A percentile compares a stretch with the other conserved stretches of the same genome.
These are phyloP conservation scores for Eucalyptus urophylla DNA, from an alignment of 345 rosid species.

Conservation along the genomic window DNA sequence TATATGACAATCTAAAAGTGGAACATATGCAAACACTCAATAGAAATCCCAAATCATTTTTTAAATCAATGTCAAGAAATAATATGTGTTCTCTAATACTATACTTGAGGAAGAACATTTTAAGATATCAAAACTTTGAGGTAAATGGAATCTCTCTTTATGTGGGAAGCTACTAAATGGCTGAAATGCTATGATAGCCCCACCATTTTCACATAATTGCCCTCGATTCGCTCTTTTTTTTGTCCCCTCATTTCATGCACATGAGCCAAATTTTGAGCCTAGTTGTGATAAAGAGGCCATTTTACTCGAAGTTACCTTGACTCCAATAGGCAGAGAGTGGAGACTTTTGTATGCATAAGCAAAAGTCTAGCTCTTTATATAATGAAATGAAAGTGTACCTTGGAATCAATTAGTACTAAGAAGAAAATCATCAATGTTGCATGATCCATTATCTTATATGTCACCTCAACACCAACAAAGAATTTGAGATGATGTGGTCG, in stretches of 20 bases:
- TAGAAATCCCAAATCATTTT: neutral
- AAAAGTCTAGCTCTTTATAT: neutral
- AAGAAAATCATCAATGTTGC: neutral
- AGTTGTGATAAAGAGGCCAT: neutral
- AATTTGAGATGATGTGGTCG: neutral
- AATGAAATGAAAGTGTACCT: neutral
- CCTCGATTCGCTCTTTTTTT: neutral
- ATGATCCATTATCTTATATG: neutral
- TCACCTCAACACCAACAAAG: neutral
- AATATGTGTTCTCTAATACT: neutral
- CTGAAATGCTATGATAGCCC: neutral
- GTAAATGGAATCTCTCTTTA: neutral
- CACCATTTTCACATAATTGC: neutral
- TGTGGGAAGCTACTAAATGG: neutral
- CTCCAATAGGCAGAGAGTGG: neutral
- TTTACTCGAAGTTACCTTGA: neutral
- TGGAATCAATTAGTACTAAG: neutral
- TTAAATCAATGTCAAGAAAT: neutral
- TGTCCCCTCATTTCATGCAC: neutral
- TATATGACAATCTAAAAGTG: neutral
- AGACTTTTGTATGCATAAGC: neutral
- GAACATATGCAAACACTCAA: neutral
- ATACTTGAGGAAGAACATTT: neutral
- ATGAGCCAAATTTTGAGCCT: neutral
- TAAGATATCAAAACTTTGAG: neutral